Percentiles rank a stretch among this genome's conserved stretches.
These are phyloP conservation scores for Ceratobasidium sp. DNA, from an alignment of 1,284 basidiomycete genomes.

Conservation along the genomic window DNA sequence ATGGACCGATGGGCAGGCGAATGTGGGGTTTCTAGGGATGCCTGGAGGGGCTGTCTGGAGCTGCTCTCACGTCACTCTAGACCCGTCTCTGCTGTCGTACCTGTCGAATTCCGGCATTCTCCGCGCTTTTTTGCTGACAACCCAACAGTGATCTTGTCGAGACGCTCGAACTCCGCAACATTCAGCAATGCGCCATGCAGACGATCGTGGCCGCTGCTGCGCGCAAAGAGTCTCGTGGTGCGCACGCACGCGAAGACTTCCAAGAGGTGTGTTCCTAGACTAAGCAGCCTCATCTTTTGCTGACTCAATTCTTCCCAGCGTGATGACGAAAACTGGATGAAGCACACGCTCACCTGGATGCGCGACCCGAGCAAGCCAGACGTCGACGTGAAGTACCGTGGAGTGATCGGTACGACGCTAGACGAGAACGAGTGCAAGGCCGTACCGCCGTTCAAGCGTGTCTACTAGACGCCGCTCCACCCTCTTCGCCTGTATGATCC, in stretches of 20 bases:
- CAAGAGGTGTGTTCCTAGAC: conserved; percentile 72
- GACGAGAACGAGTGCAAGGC: conserved; percentile 97
- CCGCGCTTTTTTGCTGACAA: neutral
- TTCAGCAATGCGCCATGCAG: conserved; percentile 95
- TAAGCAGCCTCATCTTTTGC: conserved; percentile 11
- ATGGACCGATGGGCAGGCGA: neutral
- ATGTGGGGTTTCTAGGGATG: neutral
- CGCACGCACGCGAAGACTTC: conserved; percentile 97
- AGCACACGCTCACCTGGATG: conserved; percentile 92
- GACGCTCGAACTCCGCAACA: conserved; percentile 96
- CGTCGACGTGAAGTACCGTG: conserved; percentile 91
- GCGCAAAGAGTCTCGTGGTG: conserved; percentile 96
- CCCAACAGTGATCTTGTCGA: conserved; percentile 88
- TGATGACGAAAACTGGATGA: conserved; percentile 94
- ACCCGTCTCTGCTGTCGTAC: neutral
- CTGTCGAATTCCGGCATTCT: neutral
- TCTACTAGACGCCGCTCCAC: conserved; percentile 65
- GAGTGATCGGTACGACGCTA: conserved; percentile 86
- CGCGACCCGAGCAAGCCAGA: conserved; percentile 77
- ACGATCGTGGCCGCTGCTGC: conserved; percentile 96
- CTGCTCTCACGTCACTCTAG: neutral
- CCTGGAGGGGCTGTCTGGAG: no score
- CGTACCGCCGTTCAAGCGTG: conserved; percentile 89
- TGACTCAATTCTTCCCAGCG: conserved; percentile 63
- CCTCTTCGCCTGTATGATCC: neutral